phyloP scores from a whole-genome alignment of 2,329 filamentous ascomycete species.

The Ascochyta rabiei region DNA sequence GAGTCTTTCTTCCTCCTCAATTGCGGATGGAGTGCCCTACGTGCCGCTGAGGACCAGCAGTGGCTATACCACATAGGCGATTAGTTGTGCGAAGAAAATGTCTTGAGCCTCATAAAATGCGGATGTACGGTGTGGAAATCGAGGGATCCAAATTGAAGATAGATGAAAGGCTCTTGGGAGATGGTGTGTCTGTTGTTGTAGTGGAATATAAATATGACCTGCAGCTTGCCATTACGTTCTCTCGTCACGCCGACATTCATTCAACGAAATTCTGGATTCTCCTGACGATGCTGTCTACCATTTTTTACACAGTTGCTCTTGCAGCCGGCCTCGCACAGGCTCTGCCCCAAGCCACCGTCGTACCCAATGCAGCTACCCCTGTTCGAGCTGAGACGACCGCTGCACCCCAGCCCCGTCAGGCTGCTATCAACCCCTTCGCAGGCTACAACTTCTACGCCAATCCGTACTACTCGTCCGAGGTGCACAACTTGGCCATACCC shows the following conservation, averaged over 20 bases:
- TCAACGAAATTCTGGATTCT: background rate
- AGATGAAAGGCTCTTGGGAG: slow-evolving; percentile 3
- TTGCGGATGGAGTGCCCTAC: slow-evolving; percentile 7
- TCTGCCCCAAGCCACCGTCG: slow-evolving; percentile 29
- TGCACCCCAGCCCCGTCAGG: slow-evolving; percentile 30
- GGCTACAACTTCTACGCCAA: slow-evolving; percentile 59
- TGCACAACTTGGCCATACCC: slow-evolving; percentile 64
- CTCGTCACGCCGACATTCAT: background rate
- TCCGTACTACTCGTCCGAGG: slow-evolving; percentile 60
- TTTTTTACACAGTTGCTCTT: slow-evolving; percentile 24
- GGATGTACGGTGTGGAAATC: slow-evolving; percentile 1
- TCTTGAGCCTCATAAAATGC: background rate
- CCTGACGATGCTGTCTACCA: slow-evolving; percentile 25
- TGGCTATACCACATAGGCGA: background rate
- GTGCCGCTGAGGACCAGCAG: background rate
- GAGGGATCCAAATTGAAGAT: background rate
- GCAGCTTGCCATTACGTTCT: background rate
- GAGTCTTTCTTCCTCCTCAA: background rate
- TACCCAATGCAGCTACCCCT: slow-evolving; percentile 18
- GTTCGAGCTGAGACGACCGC: slow-evolving; percentile 18
- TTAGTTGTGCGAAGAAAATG: background rate
- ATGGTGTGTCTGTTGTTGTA: background rate
- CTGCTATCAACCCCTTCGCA: slow-evolving; percentile 59
- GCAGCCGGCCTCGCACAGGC: slow-evolving; percentile 31
- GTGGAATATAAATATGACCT: slow-evolving; percentile 5